These are phyloP conservation scores for Penicillium nucicola DNA, from an alignment of 495 filamentous ascomycete species.

Conservation along the genomic window DNA sequence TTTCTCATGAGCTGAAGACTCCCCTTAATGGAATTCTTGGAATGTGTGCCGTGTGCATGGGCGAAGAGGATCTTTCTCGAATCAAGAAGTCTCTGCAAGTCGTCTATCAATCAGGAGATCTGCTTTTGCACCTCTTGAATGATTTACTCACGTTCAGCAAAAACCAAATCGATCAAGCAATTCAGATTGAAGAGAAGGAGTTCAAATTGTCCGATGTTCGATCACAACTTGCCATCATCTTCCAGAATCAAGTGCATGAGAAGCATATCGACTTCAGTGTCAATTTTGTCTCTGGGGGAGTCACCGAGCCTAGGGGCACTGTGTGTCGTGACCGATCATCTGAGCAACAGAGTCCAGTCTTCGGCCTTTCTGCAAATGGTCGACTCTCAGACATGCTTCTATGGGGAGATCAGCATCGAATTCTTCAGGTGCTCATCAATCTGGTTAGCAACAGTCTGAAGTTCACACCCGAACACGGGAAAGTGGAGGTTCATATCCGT, in stretches of 20 bases:
- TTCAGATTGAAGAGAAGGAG: slow-evolving; percentile 78
- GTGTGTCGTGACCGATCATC: slow-evolving; percentile 38
- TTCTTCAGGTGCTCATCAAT: slow-evolving; percentile 88
- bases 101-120: slow-evolving; percentile 86
- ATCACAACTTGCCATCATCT: slow-evolving; percentile 77
- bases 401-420: slow-evolving; percentile 88
- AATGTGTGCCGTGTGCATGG: slow-evolving; percentile 90
- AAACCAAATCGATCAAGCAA: slow-evolving; percentile 82
- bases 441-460: slow-evolving; percentile 90
- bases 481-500: slow-evolving; percentile 68
- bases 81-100: slow-evolving; percentile 80
- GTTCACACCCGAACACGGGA: slow-evolving; percentile 79
- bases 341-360: slow-evolving; percentile 37
- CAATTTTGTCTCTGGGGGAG: slow-evolving; percentile 46
- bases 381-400: slow-evolving; percentile 71
- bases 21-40: slow-evolving; percentile 91
- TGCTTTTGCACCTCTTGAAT: slow-evolving; percentile 82
- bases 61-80: slow-evolving; percentile 71
- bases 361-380: slow-evolving; percentile 59
- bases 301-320: slow-evolving; percentile 29
- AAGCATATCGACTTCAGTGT: slow-evolving; percentile 68
- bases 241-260: slow-evolving; percentile 83
- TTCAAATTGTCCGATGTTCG: slow-evolving; percentile 77
- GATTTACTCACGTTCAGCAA: slow-evolving; percentile 90
- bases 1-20: slow-evolving; percentile 91